These are phyloP conservation scores for Leishmania mexicana DNA, from an alignment of 208 protist species.

Conservation along the genomic window DNA sequence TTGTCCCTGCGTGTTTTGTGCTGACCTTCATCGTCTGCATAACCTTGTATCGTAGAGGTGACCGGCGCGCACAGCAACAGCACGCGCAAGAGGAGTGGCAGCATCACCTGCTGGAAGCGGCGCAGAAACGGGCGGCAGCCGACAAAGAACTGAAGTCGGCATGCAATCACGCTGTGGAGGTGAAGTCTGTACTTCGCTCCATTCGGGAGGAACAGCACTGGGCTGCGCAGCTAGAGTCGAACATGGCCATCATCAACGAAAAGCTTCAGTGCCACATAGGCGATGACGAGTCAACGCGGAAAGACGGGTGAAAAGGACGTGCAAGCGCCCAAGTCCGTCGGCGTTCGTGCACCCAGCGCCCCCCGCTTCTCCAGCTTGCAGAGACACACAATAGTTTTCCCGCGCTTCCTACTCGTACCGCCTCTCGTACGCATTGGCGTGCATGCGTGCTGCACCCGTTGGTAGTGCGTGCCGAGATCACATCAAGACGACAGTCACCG, in stretches of 20 bases:
- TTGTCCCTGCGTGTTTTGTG: slow-evolving; percentile 27
- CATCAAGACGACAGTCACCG: neutral
- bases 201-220: neutral
- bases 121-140: slow-evolving; percentile 8
- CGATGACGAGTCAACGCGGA: neutral
- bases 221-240: slow-evolving; percentile 1
- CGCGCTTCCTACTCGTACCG: neutral
- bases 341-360: neutral
- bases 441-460: neutral
- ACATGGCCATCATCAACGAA: slow-evolving; percentile 11
- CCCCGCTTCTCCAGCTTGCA: neutral
- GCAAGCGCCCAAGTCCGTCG: neutral
- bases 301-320: too few species aligned
- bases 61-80: slow-evolving; percentile 4
- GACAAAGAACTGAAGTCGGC: neutral
- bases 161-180: neutral
- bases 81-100: slow-evolving; percentile 11
- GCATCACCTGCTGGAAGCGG: slow-evolving; percentile 3
- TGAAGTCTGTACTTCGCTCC: neutral
- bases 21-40: neutral
- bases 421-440: neutral
- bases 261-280: neutral
- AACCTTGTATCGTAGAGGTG: neutral
- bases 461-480: neutral
- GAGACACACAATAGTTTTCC: neutral